Conservation (phyloP, 2,329 filamentous ascomycete genomes). For the Aplosporella prunicola region DNA sequence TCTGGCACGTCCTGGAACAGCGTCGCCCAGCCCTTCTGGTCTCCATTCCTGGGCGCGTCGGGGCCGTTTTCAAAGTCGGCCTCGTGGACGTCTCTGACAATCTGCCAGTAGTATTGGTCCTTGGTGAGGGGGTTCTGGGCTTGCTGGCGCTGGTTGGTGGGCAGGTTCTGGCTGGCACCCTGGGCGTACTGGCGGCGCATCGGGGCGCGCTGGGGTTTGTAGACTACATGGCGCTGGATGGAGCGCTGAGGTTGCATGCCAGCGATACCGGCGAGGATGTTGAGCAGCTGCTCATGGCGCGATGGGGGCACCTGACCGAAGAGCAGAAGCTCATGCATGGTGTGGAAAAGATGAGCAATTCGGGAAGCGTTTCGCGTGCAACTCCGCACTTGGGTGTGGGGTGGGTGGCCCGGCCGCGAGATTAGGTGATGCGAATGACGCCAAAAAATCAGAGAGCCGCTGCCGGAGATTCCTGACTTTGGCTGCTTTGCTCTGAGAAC, state of each 20-base stretch:
- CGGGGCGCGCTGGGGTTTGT: conserved; percentile 44
- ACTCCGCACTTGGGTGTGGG: not conserved
- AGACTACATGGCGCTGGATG: conserved; percentile 48
- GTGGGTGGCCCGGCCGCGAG: conserved; percentile 5
- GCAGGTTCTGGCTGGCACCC: conserved; percentile 29
- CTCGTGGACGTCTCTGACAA: conserved; percentile 35
- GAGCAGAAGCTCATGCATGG: conserved; percentile 48
- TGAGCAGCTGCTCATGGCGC: conserved; percentile 51
- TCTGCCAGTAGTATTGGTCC: conserved; percentile 45
- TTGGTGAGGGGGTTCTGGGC: conserved; percentile 22
- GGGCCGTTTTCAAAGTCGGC: conserved; percentile 25
- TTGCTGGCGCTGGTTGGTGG: conserved; percentile 17
- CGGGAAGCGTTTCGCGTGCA: not conserved
- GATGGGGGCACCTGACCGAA: conserved; percentile 48
- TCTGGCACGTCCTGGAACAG: conserved; percentile 36
- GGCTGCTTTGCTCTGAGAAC: too few species aligned
- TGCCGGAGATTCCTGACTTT: too few species aligned
- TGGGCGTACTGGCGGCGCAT: conserved; percentile 27
- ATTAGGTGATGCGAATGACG: conserved; percentile 7
- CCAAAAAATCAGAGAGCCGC: conserved; percentile 6
- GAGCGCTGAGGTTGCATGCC: conserved; percentile 50
- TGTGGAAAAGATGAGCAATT: conserved; percentile 1
- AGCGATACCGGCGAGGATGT: conserved; percentile 52
- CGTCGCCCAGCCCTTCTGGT: conserved; percentile 26
- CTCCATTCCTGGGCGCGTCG: conserved; percentile 12